Evolutionary conservation across 164 flowering plant species (phyloP).

Genomic region (Umbellularia californica): DNA sequence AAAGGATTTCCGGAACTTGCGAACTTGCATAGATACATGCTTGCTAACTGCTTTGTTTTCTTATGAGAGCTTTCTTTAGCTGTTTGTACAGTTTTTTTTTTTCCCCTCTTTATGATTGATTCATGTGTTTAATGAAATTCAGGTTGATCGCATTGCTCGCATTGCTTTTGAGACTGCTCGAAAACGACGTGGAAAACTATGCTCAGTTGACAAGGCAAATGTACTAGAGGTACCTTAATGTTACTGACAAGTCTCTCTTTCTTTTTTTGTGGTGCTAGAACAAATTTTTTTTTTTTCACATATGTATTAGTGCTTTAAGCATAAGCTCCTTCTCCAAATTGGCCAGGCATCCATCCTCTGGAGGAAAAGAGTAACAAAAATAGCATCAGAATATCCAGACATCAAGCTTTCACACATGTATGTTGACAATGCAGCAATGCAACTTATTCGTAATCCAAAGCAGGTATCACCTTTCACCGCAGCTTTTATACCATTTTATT

Average conservation of each 20-base stretch:
- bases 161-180: conserved; percentile 91
- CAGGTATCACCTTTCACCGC: conserved; percentile 46
- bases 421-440: conserved; percentile 99
- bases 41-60: background rate
- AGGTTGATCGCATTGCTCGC: conserved; percentile 97
- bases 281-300: background rate
- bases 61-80: background rate
- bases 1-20: background rate
- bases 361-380: conserved; percentile 70
- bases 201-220: conserved; percentile 99
- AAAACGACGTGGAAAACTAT: conserved; percentile 77
- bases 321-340: conserved; percentile 8
- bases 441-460: conserved; percentile 89
- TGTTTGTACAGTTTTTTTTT: background rate
- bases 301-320: background rate
- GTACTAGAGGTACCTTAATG: conserved; percentile 76
- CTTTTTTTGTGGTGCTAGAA: background rate
- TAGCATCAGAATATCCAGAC: conserved; percentile 86
- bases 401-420: conserved; percentile 96
- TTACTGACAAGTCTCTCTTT: background rate
- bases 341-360: conserved; percentile 90
- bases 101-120: background rate
- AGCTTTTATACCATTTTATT: no score
- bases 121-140: conserved; percentile 12
- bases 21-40: background rate